Evolutionary conservation across 805 yeast species (phyloP), one percentile per base, ranked within the genome.

Genomic region (Hanseniaspora thailandica): DNA sequence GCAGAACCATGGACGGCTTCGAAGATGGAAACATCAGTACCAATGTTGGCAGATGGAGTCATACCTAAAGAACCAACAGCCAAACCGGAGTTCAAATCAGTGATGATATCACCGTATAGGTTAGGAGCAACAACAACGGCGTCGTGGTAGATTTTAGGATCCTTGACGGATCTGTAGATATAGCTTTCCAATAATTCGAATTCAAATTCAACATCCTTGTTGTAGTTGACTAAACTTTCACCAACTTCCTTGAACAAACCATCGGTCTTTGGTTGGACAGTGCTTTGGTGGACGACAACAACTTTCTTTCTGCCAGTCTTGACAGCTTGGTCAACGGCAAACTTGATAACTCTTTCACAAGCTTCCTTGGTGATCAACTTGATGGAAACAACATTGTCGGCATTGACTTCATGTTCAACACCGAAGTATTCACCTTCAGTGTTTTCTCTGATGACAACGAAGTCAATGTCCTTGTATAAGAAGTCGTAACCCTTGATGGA

Each of bases 1-100:
- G 98, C 98, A 55, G 97, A 89, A 71, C 98, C 98, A 72, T 93
- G 98, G 66, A 93, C 98, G 60, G 98, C 98, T 80, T 93, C 98
- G 71, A 93, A 93, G 69, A 93, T 90, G 55, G 97, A 87, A 59
- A 90, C 95, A 70, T 86, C 83, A 77, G 87, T 86, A 76, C 98
- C 98, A 89, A 93, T 93, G 81, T 93, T 93, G 71, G 96, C 98
- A 57, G 96, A 87, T 61, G 98, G 98, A 57, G 98, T 93, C 70
- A 93, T 81, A 74, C 98, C 98, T 66, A 90, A 80, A 68, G 98
- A 97, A 70, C 98, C 98, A 61, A 94, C 94, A 51, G 69, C 64
- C 66, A 93, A 77, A 74, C 98, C 98, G 56, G 96, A 86, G 62
- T 95, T 87, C 71, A 93, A 77, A 72, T 93, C 98, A 59, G 97